These are phyloP conservation scores for Ceratobasidium sp. DNA, from an alignment of 1,284 basidiomycete genomes.

Conservation along the genomic window DNA sequence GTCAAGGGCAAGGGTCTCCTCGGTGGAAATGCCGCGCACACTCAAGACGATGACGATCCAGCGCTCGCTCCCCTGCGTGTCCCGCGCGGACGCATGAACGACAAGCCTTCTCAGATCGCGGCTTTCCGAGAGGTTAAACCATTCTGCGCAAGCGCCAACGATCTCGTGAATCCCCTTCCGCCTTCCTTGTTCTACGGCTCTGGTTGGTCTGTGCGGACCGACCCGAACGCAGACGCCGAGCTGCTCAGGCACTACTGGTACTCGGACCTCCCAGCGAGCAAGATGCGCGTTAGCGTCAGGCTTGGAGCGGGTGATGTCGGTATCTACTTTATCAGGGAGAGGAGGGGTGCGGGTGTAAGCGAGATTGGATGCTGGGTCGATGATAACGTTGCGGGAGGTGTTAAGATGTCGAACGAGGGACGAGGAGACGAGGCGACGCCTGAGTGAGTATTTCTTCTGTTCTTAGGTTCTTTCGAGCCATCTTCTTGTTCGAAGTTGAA, in stretches of 20 bases:
- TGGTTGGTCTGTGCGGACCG: constrained; percentile 83
- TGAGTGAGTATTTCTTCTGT: constrained; percentile 63
- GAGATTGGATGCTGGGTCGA: constrained; percentile 88
- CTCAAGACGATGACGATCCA: constrained; percentile 53
- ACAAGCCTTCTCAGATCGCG: constrained; percentile 81
- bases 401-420: constrained; percentile 73
- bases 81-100: constrained; percentile 58
- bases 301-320: constrained; percentile 83
- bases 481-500: constrained; percentile 29
- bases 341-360: constrained; percentile 67
- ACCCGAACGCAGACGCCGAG: constrained; percentile 61
- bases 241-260: constrained; percentile 88
- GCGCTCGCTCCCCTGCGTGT: constrained; percentile 55
- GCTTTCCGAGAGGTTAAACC: constrained; percentile 90
- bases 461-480: not conserved
- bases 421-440: constrained; percentile 66
- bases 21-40: constrained; percentile 53
- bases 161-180: constrained; percentile 93
- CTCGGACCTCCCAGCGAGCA: constrained; percentile 80
- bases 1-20: constrained; percentile 51
- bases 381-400: constrained; percentile 76
- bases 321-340: constrained; percentile 76
- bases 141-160: constrained; percentile 92
- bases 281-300: constrained; percentile 80
- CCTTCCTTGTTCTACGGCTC: constrained; percentile 89